Evolutionary conservation across 2,329 filamentous ascomycete genomes (phyloP), one percentile per base, ranked within the genome.

Genomic region (Scytalidium sp.): DNA sequence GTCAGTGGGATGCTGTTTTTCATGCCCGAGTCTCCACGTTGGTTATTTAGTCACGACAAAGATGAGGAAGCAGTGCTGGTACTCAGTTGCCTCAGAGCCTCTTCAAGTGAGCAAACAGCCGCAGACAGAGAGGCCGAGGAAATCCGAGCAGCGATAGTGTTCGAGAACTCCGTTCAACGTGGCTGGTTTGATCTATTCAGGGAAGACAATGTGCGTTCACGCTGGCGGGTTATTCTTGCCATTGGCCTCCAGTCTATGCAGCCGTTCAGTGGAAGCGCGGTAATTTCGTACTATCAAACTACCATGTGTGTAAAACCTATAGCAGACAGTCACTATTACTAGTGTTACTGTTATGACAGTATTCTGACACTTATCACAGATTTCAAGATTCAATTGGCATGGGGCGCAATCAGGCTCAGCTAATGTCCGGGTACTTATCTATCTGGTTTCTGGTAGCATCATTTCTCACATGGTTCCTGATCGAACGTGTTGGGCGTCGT

Each of bases 21-120:
- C 67, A 79, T 86, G 50, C 75, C 74, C 46, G 87, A 90, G 63
- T 88, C 85, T 0, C 87, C 87, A 0, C 83, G 87, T n/a, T 68
- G 65, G 64, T 58, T 73, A 1, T 57, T 56, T 25, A 59, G 60
- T 13, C 53, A 63, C 20, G 62, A 59, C 2, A 56, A 59, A 7
- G 50, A 56, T 11, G 59, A 63, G 5, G 64, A 68, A 15, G 32
- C 32, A 5, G 15, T 36, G 13, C 13, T 9, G 32, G 32, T 36
- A n/a, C 32, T 36, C 13, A 36, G 13, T 15, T 36, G 32, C 32
- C 32, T 36, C 17, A 10, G 32, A n/a, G 32, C 11, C 32, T 36
- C 32, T 36, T 36, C 32, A 5, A n/a, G 15, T 36, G 32, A 36
- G 13, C 32, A 36, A 36, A 36, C 32, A 36, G 32, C 25, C 7